Evolutionary conservation across 371 early-diverging fungal species (phyloP), one percentile per base, ranked within the genome.

Genomic region (Apophysomyces trapeziformis): DNA sequence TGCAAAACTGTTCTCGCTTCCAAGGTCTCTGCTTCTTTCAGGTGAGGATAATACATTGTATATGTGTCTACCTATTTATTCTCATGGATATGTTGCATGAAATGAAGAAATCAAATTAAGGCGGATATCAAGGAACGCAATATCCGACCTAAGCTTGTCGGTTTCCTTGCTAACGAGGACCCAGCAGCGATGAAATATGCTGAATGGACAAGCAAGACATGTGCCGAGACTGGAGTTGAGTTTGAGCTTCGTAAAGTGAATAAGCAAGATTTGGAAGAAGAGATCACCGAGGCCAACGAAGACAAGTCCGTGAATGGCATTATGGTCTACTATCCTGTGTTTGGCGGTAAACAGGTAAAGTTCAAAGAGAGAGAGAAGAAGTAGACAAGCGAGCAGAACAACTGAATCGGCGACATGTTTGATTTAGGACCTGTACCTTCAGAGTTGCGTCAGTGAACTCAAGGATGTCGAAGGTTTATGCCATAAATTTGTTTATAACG

Each of bases 381-480:
- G 18, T 11, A 56, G 35, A 39, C 38, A 26, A 26, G 32, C 32
- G 32, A 3, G 2, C 32, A 26, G 32, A 26, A 26, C 32, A 0
- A 26, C 32, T 26, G 32, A 26, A 26, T 26, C 32, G 32, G 32
- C 32, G 16, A 7, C 0, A n/a, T 7, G 46, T 2, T 13, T 13
- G 13, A 14, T 64, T 45, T 65, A 94, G 89, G 99, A 98, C 75
- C 89, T 91, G 68, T 94, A 96, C 74, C 80, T 98, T 61, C 96
- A 96, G 75, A 95, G 92, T 76, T 88, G 92, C 71, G 95, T 98
- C 18, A 87, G 87, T 70, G 82, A 85, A 59, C 71, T 85, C 58
- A 98, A 98, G 84, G 99, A 98, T 78, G 98, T 98, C 32, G 98
- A 98, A 79, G 96, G 97, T 26, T 87, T 98, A 18, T 95, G 94